Conservation (phyloP, 148 eudicot species). For the Amaranthus palmeri region DNA sequence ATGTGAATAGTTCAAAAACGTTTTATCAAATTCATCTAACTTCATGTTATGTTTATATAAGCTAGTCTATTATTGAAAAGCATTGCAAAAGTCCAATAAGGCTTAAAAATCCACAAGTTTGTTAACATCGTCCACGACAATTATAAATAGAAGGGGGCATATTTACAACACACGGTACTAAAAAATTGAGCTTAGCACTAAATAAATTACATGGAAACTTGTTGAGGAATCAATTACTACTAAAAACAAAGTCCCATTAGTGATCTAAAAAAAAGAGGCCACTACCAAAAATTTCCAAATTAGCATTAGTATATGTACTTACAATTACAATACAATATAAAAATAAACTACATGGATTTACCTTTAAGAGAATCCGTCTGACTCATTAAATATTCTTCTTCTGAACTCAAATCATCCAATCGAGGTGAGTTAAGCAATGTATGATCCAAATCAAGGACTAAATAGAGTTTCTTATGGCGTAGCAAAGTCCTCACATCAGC, state of each 20-base stretch:
- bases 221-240: background rate
- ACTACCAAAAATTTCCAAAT: background rate
- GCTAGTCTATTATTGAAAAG: too few relatives aligned
- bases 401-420: background rate
- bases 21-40: background rate
- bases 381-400: background rate
- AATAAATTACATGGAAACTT: background rate
- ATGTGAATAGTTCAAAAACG: background rate
- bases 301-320: background rate
- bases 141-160: background rate
- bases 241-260: background rate
- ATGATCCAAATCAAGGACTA: slow-evolving; percentile 20
- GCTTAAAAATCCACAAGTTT: background rate
- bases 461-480: slow-evolving; percentile 7
- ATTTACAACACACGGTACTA: background rate
- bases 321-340: background rate
- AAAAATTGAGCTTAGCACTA: background rate
- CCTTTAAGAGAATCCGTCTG: slow-evolving; percentile 57
- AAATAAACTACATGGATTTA: slow-evolving; percentile 7
- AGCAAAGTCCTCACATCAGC: slow-evolving; percentile 56
- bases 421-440: slow-evolving; percentile 10
- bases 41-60: too few relatives aligned
- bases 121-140: background rate
- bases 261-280: background rate
- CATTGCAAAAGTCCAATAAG: background rate